A percentile compares a stretch with the other conserved stretches of the same genome.
Conservation (phyloP, 257 asterid genomes). For the Petrea volubilis region DNA sequence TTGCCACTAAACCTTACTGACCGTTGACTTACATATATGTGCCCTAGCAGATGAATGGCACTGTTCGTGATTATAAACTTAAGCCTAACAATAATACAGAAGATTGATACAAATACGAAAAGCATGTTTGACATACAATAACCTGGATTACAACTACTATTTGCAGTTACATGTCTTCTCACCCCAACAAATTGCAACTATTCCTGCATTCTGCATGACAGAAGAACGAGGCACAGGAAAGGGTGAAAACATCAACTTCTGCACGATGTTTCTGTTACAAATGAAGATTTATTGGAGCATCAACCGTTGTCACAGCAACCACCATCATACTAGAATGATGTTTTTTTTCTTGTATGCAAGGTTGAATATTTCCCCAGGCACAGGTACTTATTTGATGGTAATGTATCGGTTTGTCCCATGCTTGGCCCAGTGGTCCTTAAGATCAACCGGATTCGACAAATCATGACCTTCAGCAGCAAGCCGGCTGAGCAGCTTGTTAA, state of each 20-base stretch:
- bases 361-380: background rate
- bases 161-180: too few relatives aligned
- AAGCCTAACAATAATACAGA: too few relatives aligned
- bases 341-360: background rate
- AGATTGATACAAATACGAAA: too few relatives aligned
- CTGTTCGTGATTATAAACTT: too few relatives aligned
- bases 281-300: background rate
- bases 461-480: conserved; percentile 89
- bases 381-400: conserved; percentile 66
- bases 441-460: conserved; percentile 81
- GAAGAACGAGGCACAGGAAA: background rate
- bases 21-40: too few relatives aligned
- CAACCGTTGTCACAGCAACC: background rate
- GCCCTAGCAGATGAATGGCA: too few relatives aligned
- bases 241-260: background rate
- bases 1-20: too few relatives aligned
- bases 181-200: background rate
- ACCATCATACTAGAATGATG: background rate
- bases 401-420: conserved; percentile 98
- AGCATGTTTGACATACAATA: too few relatives aligned
- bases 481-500: conserved; percentile 85
- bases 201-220: background rate
- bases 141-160: too few relatives aligned
- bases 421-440: conserved; percentile 93
- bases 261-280: background rate